Conservation (phyloP, 345 rosid genomes). For the Salix viminalis region DNA sequence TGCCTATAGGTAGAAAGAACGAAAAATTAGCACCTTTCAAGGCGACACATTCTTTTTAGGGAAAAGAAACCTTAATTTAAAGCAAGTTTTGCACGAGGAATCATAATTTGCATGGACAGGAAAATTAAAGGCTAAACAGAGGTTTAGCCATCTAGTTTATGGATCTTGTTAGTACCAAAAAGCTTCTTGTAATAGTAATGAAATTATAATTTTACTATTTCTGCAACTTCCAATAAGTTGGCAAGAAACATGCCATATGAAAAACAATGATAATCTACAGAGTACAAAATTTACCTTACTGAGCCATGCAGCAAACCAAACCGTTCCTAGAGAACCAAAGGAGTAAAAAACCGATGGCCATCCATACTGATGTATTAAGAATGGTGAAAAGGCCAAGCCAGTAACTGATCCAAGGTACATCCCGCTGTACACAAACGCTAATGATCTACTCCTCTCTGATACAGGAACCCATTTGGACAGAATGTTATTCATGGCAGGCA, state of each 20-base stretch:
- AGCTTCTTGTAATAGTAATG: not conserved
- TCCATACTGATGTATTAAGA: constrained; percentile 79
- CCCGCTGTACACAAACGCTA: constrained; percentile 89
- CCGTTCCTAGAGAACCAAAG: constrained; percentile 85
- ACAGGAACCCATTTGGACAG: constrained; percentile 91
- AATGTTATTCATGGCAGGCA: constrained; percentile 99
- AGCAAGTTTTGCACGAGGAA: not conserved
- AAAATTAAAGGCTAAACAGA: not conserved
- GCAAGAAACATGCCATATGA: constrained; percentile 9
- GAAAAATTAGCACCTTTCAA: not conserved
- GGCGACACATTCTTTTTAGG: not conserved
- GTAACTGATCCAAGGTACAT: constrained; percentile 93
- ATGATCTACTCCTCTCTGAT: constrained; percentile 86
- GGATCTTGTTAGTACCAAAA: not conserved
- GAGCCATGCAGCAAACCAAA: constrained; percentile 78
- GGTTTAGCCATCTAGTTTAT: not conserved
- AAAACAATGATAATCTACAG: not conserved
- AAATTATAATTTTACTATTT: not conserved
- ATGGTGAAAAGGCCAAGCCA: constrained; percentile 92
- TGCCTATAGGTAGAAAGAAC: constrained; percentile 45
- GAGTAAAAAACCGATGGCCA: constrained; percentile 97
- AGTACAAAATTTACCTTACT: constrained; percentile 47
- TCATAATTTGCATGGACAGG: not conserved
- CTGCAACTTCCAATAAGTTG: not conserved
- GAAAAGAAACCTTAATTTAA: not conserved